Evolutionary conservation across 108 stramenopile genomes (phyloP), one percentile per base, ranked within the genome.

Genomic region (Conticribra weissflogii): DNA sequence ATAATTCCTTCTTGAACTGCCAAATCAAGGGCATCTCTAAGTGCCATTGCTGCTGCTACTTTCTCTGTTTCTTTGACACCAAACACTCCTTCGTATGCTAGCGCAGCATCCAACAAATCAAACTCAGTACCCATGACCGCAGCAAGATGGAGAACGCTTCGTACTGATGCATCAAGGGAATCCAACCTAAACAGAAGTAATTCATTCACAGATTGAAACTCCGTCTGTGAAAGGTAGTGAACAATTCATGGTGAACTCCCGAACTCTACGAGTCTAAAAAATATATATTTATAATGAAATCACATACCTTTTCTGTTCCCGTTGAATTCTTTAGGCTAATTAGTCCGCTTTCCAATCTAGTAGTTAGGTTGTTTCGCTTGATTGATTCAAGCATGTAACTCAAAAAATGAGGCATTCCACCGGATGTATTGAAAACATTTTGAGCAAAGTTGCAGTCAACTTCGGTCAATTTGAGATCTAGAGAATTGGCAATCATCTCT

Each of bases 1-100:
- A 92, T 76, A 19, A 92, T 89, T 1, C 86, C 79, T 54, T 87
- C 86, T 24, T 83, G 69, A 16, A 85, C 79, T 9, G 91, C 88
- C 7, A 63, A 24, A 18, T 86, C 61, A 9, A 89, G 54, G 18
- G 71, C 70, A 54, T 70, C 57, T 7, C 54, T 71, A 52, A 82
- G 59, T 23, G 68, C 48, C 21, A 41, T 57, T 18, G 74, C 68
- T 30, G 69, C 29, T 23, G 74, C 67, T 33, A 33, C 41, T 30
- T 68, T 69, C 36, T 74, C 68, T 15, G 53, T 60, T 18, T 78
- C 63, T 1, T 32, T 31, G 3, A 78, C 53, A 9, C 67, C 66
- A 36, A 63, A 66, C 54, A 66, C 53, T 53, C 81, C 71, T 54
- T 86, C 77, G 47, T 76, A 77, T 1, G 72, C 86, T 41, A 75